These are phyloP conservation scores for Candolleomyces aberdarensis DNA, from an alignment of 768 basidiomycete genomes.

Conservation along the genomic window DNA sequence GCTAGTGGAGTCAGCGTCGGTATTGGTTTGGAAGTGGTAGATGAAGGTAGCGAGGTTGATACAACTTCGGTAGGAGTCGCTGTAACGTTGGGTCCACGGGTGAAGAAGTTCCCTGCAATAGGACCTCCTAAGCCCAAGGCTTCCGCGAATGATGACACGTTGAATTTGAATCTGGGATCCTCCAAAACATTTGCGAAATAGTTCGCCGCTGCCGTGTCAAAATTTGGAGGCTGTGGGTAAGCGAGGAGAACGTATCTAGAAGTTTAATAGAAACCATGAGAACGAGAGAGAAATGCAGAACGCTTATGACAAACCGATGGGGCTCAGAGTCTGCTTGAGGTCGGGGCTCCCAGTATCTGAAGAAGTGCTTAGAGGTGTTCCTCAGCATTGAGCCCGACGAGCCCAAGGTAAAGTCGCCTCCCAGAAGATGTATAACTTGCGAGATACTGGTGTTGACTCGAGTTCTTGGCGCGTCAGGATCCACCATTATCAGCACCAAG, in stretches of 20 bases:
- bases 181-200: slow-evolving; percentile 25
- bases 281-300: neutral
- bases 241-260: slow-evolving; percentile 33
- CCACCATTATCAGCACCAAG: slow-evolving; percentile 38
- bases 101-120: slow-evolving; percentile 42
- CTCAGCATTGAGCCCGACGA: slow-evolving; percentile 24
- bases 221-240: slow-evolving; percentile 29
- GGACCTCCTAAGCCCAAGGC: slow-evolving; percentile 31
- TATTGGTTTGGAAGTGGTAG: slow-evolving; percentile 4
- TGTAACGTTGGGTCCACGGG: slow-evolving; percentile 27
- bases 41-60: slow-evolving; percentile 3
- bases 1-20: slow-evolving; percentile 3
- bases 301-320: slow-evolving; percentile 33
- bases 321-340: slow-evolving; percentile 41
- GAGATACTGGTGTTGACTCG: slow-evolving; percentile 33
- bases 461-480: slow-evolving; percentile 39
- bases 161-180: slow-evolving; percentile 31
- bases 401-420: slow-evolving; percentile 32
- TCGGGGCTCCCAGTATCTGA: slow-evolving; percentile 35
- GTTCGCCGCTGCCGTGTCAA: slow-evolving; percentile 24
- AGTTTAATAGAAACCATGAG: neutral
- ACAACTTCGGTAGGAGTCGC: slow-evolving; percentile 1
- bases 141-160: slow-evolving; percentile 33
- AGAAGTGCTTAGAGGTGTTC: slow-evolving; percentile 37
- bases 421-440: slow-evolving; percentile 41